Conservation (phyloP, 257 asterid species). For the Solanum neorickii region DNA sequence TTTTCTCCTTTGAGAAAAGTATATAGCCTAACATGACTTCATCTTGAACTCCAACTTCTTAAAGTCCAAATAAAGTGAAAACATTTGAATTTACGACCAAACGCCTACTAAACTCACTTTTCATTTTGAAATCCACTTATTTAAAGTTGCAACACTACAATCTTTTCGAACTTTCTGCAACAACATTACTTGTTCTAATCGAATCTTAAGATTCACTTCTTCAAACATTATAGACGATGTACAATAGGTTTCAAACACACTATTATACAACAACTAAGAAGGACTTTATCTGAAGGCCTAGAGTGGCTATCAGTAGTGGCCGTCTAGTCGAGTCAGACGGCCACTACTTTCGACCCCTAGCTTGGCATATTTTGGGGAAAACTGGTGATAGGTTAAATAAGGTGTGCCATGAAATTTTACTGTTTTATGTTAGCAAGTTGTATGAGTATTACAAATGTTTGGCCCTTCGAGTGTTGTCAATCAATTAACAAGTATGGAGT, state of each 20-base stretch:
- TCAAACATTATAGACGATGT: background rate
- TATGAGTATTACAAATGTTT: background rate
- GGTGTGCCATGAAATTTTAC: background rate
- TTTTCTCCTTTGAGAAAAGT: background rate
- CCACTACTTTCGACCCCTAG: background rate
- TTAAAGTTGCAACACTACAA: background rate
- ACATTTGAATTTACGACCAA: background rate
- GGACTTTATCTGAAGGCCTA: background rate
- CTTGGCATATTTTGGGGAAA: background rate
- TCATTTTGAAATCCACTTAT: background rate
- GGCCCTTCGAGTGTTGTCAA: background rate
- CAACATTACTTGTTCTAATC: background rate
- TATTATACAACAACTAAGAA: background rate
- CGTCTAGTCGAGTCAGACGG: no score
- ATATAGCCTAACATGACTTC: background rate
- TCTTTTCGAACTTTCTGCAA: background rate
- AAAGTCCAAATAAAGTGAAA: background rate
- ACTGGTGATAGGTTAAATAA: background rate
- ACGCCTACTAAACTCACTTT: background rate
- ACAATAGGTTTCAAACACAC: background rate
- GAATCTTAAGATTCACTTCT: background rate
- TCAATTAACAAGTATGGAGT: background rate
- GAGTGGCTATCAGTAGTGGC: background rate
- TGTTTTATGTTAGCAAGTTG: background rate
- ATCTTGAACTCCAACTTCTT: background rate